phyloP scores from a whole-genome alignment of 345 rosid species.

The Moringa oleifera region DNA sequence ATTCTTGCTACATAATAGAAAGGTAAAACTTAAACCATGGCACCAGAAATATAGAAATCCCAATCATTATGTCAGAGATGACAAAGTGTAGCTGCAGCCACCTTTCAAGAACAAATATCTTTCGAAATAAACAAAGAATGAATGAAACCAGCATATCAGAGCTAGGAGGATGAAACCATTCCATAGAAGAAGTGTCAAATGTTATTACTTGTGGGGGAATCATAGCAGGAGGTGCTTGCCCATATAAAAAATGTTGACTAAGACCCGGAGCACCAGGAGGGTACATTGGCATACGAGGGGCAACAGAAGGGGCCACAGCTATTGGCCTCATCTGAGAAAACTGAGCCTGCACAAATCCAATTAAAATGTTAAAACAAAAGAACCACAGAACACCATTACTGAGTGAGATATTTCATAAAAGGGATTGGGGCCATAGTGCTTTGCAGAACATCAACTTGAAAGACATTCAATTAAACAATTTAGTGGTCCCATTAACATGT shows the following conservation, averaged over 20 bases:
- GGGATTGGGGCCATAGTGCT: too few relatives aligned
- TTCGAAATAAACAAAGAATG: too few relatives aligned
- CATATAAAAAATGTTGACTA: slow-evolving; percentile 70
- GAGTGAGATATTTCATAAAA: too few relatives aligned
- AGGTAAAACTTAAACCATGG: too few relatives aligned
- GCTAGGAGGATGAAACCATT: not conserved
- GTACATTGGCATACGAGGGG: slow-evolving; percentile 67
- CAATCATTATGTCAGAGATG: too few relatives aligned
- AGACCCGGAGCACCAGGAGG: slow-evolving; percentile 64
- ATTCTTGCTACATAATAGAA: too few relatives aligned
- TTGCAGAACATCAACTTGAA: not conserved
- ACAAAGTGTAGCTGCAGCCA: not conserved
- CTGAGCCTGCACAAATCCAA: slow-evolving; percentile 39
- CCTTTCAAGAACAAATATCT: not conserved
- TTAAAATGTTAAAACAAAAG: not conserved
- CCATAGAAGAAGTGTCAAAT: not conserved
- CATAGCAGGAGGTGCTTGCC: slow-evolving; percentile 72
- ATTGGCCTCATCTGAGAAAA: slow-evolving; percentile 75
- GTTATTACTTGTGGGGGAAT: slow-evolving; percentile 51
- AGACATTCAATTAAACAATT: not conserved
- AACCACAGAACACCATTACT: not conserved
- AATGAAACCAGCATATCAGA: not conserved
- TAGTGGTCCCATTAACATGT: not conserved
- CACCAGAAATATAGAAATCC: too few relatives aligned
- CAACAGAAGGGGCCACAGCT: slow-evolving; percentile 49